phyloP scores from a whole-genome alignment of 208 protist genomes.

The Wallacemonas sp. region DNA sequence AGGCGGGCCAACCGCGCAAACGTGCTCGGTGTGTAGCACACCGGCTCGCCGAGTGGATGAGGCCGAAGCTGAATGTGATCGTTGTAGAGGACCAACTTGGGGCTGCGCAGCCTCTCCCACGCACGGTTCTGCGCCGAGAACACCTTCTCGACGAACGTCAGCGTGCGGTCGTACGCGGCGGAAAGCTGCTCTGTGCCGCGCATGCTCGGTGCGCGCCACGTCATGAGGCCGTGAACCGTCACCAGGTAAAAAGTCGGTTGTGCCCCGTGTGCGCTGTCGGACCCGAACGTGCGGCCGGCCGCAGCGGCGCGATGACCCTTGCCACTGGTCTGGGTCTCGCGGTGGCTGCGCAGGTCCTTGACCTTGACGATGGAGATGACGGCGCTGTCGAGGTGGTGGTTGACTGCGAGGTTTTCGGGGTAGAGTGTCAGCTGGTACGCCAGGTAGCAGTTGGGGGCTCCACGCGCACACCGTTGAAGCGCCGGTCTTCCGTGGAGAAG shows the following conservation, averaged over 20 bases:
- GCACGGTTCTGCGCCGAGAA: constrained; percentile 45
- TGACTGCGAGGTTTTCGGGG: constrained; percentile 50
- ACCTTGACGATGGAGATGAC: constrained; percentile 53
- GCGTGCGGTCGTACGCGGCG: constrained; percentile 58
- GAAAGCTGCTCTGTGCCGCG: constrained; percentile 32
- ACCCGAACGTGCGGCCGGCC: constrained; percentile 10
- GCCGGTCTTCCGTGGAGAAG: constrained; percentile 59
- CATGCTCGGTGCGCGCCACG: constrained; percentile 81
- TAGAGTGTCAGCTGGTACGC: constrained; percentile 81
- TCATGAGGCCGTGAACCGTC: constrained; percentile 77
- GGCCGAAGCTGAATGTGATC: constrained; percentile 63
- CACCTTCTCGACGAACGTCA: constrained; percentile 59
- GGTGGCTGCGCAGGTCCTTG: neutral
- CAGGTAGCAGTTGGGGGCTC: constrained; percentile 52
- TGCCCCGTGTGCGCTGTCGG: neutral
- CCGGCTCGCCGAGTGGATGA: neutral
- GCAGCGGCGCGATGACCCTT: neutral
- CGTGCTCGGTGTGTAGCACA: constrained; percentile 27
- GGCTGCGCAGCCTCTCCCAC: constrained; percentile 62
- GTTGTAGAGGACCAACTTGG: constrained; percentile 63
- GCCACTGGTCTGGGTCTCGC: too few relatives aligned
- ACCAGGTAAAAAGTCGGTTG: constrained; percentile 42
- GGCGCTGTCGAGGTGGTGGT: constrained; percentile 57
- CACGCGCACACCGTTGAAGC: constrained; percentile 57
- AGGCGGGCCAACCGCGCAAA: constrained; percentile 39